Base-by-base conservation (phyloP, 768 basidiomycete genomes). In the Zangia roseola region DNA sequence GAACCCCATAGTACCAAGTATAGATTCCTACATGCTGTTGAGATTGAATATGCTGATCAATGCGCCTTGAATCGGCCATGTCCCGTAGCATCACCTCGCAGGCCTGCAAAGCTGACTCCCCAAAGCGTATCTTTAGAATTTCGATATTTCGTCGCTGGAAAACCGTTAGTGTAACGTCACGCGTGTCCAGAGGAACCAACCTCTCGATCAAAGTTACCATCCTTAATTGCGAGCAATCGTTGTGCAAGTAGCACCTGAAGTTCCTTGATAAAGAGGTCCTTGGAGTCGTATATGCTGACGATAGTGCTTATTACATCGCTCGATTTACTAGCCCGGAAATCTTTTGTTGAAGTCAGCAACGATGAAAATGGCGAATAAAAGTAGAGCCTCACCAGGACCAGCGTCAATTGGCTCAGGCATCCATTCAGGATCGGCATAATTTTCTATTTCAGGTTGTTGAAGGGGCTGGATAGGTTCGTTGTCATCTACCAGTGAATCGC, bases 81-180 rank as follows among this genome's bases (percentile, higher is more conserved):
- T 99, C 97, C 62, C 85, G 90, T 62, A 98, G 72, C 97, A 99
- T 98, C 46, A 99, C 94, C 64, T 98, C 95, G 73, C 94, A 97
- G 6, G 93, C 89, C 65, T 97, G 93, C 47, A 99, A 69, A 3
- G 93, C 84, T 1, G 84, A 77, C 60, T 98, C 97, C 19, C 97
- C 97, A 60, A 99, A 99, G 4, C 97, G 86, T 47, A 94, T 80
- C 72, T 98, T 98, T 52, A 99, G 71, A 36, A 94, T 90, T 67
- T 97, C 94, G 51, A 98, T 83, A 59, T 91, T 97, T 20, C 88
- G 80, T 17, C 94, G 83, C 93, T 98, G 58, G 10, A 40, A 31
- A 24, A 49, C 2, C 45, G 38, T 36, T 44, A 52, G 54, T 10
- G 55, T 48, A 33, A 39, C 10, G 38, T 24, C 25, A 23, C 12